phyloP scores from a whole-genome alignment of 306 rosid species.

The Cicer arietinum region DNA sequence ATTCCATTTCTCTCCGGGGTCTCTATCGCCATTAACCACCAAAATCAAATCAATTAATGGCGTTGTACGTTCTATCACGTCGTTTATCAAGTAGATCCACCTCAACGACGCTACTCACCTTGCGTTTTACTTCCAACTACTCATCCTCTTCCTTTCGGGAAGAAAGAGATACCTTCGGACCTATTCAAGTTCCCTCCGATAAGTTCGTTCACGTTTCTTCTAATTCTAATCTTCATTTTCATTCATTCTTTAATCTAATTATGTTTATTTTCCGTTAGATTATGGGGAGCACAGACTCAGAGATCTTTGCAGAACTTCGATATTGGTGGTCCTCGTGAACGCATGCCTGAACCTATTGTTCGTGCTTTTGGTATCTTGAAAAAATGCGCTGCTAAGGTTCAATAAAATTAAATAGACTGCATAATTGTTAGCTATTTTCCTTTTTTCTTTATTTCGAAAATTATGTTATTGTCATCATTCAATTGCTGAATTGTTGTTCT shows the following conservation, averaged over 20 bases:
- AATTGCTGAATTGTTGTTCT: not conserved
- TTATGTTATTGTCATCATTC: not conserved
- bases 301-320: slow-evolving; percentile 94
- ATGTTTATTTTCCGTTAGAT: slow-evolving; percentile 44
- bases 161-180: slow-evolving; percentile 93
- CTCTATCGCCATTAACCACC: not conserved
- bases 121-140: slow-evolving; percentile 56
- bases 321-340: slow-evolving; percentile 94
- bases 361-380: slow-evolving; percentile 93
- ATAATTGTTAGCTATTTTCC: not conserved
- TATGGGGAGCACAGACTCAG: slow-evolving; percentile 99
- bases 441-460: not conserved
- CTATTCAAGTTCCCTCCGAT: slow-evolving; percentile 91
- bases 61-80: slow-evolving; percentile 62
- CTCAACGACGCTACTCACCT: slow-evolving; percentile 46
- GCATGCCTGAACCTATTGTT: slow-evolving; percentile 96
- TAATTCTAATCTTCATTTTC: not conserved
- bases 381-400: slow-evolving; percentile 91
- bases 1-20: slow-evolving; percentile 12
- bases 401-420: not conserved
- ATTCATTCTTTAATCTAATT: not conserved
- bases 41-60: slow-evolving; percentile 48
- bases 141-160: slow-evolving; percentile 80
- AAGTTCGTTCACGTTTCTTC: slow-evolving; percentile 56
- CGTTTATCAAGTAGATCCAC: slow-evolving; percentile 59